phyloP scores from a whole-genome alignment of 768 basidiomycete genomes.

The Auriculariales sp. region DNA sequence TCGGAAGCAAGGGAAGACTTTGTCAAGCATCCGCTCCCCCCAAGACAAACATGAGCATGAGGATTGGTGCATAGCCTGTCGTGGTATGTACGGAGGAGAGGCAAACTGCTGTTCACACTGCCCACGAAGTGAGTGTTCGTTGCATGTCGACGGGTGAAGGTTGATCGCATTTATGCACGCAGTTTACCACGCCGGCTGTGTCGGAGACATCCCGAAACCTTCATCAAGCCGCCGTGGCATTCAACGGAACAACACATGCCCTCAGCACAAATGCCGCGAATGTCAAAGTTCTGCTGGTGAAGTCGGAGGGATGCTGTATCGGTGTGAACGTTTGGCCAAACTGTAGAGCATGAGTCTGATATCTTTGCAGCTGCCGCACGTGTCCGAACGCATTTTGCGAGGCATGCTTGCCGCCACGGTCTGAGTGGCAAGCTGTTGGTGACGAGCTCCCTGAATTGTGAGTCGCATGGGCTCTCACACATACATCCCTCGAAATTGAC shows the following conservation, averaged over 20 bases:
- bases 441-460: background rate
- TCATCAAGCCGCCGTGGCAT: constrained; percentile 12
- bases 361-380: constrained; percentile 33
- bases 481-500: too few species aligned
- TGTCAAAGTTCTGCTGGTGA: constrained; percentile 31
- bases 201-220: constrained; percentile 20
- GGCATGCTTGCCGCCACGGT: constrained; percentile 35
- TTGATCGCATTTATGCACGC: background rate
- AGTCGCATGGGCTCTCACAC: too few species aligned
- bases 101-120: constrained; percentile 32
- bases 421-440: background rate
- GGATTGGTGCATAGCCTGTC: constrained; percentile 44
- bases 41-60: constrained; percentile 30
- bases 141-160: background rate
- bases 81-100: constrained; percentile 35
- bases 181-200: constrained; percentile 44
- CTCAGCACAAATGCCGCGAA: constrained; percentile 33
- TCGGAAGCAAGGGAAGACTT: constrained; percentile 22
- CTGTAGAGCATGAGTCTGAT: background rate
- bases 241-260: constrained; percentile 28
- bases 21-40: background rate
- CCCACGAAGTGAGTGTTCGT: constrained; percentile 32
- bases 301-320: constrained; percentile 43
- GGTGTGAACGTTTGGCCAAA: constrained; percentile 20
- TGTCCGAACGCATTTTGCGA: constrained; percentile 48